Evolutionary conservation across 83 land plant genomes (phyloP).

Genomic region (Thuja plicata): DNA sequence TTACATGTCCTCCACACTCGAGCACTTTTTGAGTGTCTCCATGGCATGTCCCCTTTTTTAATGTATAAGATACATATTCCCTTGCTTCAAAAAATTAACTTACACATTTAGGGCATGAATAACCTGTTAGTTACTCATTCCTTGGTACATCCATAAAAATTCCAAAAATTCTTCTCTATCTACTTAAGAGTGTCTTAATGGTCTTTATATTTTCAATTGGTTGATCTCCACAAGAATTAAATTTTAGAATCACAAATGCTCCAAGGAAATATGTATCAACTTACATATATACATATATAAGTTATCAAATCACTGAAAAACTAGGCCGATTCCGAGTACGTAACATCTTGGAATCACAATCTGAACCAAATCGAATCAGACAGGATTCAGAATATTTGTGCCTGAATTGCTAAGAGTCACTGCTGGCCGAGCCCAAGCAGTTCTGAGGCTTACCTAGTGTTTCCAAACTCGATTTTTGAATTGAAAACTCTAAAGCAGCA

Average conservation of each 20-base stretch:
- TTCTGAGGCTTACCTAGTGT: no score
- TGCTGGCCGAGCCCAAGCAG: no score
- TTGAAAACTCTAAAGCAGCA: no score
- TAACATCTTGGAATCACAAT: no score
- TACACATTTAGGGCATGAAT: neutral
- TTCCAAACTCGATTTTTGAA: no score
- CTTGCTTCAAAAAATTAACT: neutral
- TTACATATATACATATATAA: neutral
- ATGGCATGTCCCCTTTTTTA: neutral
- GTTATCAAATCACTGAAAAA: no score
- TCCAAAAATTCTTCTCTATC: neutral
- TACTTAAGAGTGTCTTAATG: neutral
- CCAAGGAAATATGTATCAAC: neutral
- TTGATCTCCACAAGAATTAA: neutral
- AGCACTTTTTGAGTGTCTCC: neutral
- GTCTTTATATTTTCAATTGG: neutral
- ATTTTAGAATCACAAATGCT: neutral
- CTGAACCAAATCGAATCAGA: no score
- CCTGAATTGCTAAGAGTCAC: no score
- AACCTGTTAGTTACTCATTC: neutral
- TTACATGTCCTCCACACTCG: neutral
- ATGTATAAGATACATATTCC: neutral
- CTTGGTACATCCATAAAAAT: neutral
- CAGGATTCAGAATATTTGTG: no score
- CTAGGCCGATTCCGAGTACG: no score